A percentile compares a stretch with the other conserved stretches of the same genome.
Evolutionary conservation across 2,329 filamentous ascomycete species (phyloP).

Genomic region (Claviceps citrina): DNA sequence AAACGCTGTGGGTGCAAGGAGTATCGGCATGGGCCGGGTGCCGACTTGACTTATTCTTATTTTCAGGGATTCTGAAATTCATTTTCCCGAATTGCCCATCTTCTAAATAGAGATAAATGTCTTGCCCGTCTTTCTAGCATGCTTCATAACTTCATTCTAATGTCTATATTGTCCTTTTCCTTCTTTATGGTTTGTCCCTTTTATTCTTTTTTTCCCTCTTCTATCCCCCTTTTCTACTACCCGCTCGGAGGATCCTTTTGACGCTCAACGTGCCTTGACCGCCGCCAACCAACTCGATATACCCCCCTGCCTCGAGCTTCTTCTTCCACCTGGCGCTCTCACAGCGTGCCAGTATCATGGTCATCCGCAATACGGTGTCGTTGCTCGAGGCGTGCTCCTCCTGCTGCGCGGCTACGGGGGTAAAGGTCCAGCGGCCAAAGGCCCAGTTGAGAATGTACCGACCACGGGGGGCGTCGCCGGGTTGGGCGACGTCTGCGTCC

Average conservation of each 20-base stretch:
- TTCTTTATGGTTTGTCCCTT: neutral
- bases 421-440: conserved; percentile 90
- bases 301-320: conserved; percentile 44
- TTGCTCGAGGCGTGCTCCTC: conserved; percentile 40
- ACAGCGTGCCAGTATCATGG: conserved; percentile 56
- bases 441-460: conserved; percentile 96
- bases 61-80: no score
- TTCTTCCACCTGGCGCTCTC: conserved; percentile 68
- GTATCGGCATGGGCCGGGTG: no score
- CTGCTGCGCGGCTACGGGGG: conserved; percentile 30
- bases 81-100: no score
- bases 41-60: no score
- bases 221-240: no score
- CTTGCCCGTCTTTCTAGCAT: no score
- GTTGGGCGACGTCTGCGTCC: conserved; percentile 28
- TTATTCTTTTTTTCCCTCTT: neutral
- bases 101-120: no score
- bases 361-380: conserved; percentile 50
- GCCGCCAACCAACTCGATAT: conserved; percentile 33
- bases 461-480: conserved; percentile 16
- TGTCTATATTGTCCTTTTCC: no score
- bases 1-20: neutral
- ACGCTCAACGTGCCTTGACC: conserved; percentile 35
- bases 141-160: no score
- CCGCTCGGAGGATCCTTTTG: conserved; percentile 28